phyloP scores from a whole-genome alignment of 371 early-diverging fungal genomes.

The Sporodiniella umbellata region DNA sequence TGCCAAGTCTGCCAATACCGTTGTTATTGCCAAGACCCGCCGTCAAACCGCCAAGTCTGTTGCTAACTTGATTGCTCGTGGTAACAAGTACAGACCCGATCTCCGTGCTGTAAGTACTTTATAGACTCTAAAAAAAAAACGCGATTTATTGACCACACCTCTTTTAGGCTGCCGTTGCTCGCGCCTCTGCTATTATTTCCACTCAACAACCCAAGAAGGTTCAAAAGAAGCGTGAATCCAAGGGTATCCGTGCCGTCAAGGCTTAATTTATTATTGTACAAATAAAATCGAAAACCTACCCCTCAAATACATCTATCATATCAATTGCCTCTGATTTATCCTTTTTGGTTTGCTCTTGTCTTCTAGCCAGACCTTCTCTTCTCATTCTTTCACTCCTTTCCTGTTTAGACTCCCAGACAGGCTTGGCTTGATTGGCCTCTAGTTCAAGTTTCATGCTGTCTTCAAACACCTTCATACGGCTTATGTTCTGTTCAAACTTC shows the following conservation, averaged over 20 bases:
- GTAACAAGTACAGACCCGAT: slow-evolving; percentile 72
- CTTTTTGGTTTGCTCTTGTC: background rate
- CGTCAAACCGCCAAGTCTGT: slow-evolving; percentile 72
- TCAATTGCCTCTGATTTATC: background rate
- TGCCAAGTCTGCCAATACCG: slow-evolving; percentile 51
- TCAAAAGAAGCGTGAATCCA: slow-evolving; percentile 46
- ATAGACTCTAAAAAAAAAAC: background rate
- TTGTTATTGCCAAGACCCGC: slow-evolving; percentile 62
- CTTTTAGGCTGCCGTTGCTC: slow-evolving; percentile 83
- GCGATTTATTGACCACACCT: too few relatives aligned
- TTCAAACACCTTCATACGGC: slow-evolving; percentile 50
- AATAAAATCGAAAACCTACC: background rate
- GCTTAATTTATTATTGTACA: slow-evolving; percentile 6
- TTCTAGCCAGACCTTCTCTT: slow-evolving; percentile 37
- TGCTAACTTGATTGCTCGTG: slow-evolving; percentile 62
- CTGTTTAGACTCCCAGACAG: slow-evolving; percentile 47
- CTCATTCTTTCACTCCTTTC: slow-evolving; percentile 54
- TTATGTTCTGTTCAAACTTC: slow-evolving; percentile 50
- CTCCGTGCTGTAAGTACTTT: slow-evolving; percentile 61
- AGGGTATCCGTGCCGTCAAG: slow-evolving; percentile 38
- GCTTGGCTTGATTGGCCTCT: background rate
- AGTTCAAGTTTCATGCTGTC: slow-evolving; percentile 29
- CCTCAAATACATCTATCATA: background rate
- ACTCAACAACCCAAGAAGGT: slow-evolving; percentile 64
- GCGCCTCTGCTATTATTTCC: slow-evolving; percentile 70